These are phyloP conservation scores for Chimonanthus praecox DNA, from an alignment of 164 flowering plant genomes.

Conservation along the genomic window DNA sequence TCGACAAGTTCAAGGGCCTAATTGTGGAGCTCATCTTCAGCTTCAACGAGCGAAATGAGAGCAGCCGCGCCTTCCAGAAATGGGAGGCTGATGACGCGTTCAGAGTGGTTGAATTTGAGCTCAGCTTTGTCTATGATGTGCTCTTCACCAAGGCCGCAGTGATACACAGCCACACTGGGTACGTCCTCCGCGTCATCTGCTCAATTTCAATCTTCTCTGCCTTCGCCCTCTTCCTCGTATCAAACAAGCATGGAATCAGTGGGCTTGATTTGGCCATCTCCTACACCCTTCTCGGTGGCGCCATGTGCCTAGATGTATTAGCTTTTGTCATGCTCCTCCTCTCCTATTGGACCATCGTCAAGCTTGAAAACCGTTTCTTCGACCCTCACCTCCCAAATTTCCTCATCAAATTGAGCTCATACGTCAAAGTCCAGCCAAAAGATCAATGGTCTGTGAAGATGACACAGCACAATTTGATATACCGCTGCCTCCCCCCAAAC, in stretches of 20 bases:
- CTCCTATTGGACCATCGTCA: background rate
- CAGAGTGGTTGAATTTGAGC: conserved; percentile 25
- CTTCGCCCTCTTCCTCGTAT: background rate
- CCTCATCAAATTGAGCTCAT: background rate
- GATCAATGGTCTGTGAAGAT: conserved; percentile 12
- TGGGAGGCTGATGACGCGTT: conserved; percentile 10
- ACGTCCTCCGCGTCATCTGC: conserved; percentile 3
- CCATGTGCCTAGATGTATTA: background rate
- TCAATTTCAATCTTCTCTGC: background rate
- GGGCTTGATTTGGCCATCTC: background rate
- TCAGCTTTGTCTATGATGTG: conserved; percentile 24
- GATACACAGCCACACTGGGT: conserved; percentile 3
- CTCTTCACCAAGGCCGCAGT: conserved; percentile 27
- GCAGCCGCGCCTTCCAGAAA: conserved; percentile 11
- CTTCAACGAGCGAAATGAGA: conserved; percentile 20
- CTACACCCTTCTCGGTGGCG: background rate
- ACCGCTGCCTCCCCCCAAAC: conserved; percentile 3
- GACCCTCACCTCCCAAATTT: background rate
- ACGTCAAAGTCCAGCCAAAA: background rate
- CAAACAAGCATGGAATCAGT: background rate
- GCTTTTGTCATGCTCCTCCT: background rate
- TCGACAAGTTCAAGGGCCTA: conserved; percentile 13
- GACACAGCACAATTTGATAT: conserved; percentile 10
- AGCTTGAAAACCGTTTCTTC: too few relatives aligned
- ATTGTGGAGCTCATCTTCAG: conserved; percentile 30